Percentiles rank a stretch among this genome's conserved stretches.
phyloP scores from a whole-genome alignment of 805 yeast genomes.

The Phaffomyces antillensis region DNA sequence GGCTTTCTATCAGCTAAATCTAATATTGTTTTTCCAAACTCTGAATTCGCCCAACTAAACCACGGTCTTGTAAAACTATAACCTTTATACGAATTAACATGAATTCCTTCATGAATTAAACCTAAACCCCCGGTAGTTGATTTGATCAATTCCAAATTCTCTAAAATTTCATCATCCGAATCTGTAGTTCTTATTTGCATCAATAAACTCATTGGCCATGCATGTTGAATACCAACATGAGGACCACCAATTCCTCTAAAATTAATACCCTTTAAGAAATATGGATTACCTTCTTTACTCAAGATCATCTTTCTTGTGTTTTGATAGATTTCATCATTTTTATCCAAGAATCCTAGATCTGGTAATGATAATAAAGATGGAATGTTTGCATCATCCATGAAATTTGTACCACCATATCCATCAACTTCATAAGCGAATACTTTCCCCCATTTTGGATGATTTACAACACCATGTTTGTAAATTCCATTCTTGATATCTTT shows the following conservation, averaged over 20 bases:
- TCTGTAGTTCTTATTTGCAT: slow-evolving; percentile 68
- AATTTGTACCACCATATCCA: slow-evolving; percentile 65
- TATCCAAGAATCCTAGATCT: slow-evolving; percentile 57
- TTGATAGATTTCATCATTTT: slow-evolving; percentile 53
- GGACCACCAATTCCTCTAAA: slow-evolving; percentile 89
- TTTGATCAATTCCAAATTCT: slow-evolving; percentile 43
- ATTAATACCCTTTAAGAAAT: slow-evolving; percentile 51
- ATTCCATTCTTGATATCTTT: slow-evolving; percentile 46
- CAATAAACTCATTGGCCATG: slow-evolving; percentile 90
- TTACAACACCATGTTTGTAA: slow-evolving; percentile 53
- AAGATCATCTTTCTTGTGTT: slow-evolving; percentile 76
- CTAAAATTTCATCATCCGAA: slow-evolving; percentile 59
- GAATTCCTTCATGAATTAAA: slow-evolving; percentile 74
- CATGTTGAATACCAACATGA: slow-evolving; percentile 70
- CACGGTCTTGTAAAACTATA: slow-evolving; percentile 67
- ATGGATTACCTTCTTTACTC: slow-evolving; percentile 68
- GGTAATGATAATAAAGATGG: slow-evolving; percentile 81
- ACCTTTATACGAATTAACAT: slow-evolving; percentile 48
- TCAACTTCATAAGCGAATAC: slow-evolving; percentile 88
- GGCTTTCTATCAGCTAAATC: slow-evolving; percentile 71
- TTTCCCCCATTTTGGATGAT: slow-evolving; percentile 62
- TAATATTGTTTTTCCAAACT: slow-evolving; percentile 81
- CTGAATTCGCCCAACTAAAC: slow-evolving; percentile 95
- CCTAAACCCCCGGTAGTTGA: slow-evolving; percentile 68
- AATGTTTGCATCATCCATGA: slow-evolving; percentile 89